Evolutionary conservation across 257 asterid species (phyloP), one percentile per base, ranked within the genome.

Genomic region (Solanum lignicaule): DNA sequence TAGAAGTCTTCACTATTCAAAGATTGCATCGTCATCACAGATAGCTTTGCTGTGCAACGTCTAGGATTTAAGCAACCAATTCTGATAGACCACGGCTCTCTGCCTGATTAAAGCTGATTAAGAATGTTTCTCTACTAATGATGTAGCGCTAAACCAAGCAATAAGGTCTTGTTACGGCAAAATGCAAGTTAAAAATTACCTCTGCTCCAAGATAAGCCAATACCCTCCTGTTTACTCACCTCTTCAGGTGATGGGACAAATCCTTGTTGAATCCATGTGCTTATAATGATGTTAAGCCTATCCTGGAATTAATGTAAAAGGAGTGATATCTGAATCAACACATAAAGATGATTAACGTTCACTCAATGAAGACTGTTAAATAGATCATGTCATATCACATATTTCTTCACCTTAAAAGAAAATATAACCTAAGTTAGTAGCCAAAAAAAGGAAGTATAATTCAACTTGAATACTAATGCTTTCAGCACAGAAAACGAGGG

Each of bases 231-330:
- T 89, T 91, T 89, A 91, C 99, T 96, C 89, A 95, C 98, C 91
- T 96, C 98, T 89, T 98, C 98, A 27, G 98, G 98, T 23, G 98
- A 93, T 88, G 98, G 99, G 87, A 96, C 92, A 86, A 90, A 90
- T 33, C 93, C 92, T 55, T 83, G 89, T 86, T 91, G 86, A 89
- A 96, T 90, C 98, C 98, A 96, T 31, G 89, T 87, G 87, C 90
- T 91, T 87, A 95, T 92, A 79, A 97, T 94, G 86, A 91, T 87
- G 92, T 93, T 98, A 88, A 96, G 99, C 92, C 98, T 96, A 91
- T 95, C 98, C 99, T 95, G 97, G 75, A 16, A 31, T 48, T 46
- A 82, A 48, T 81, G 69, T 48, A 82, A 18, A 31, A 82, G 20
- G 43, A 9, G 41, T 18, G 41, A 48, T 38, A 75, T 16, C 20